Conservation (phyloP, 768 basidiomycete species). For the Kwoniella bestiolae region DNA sequence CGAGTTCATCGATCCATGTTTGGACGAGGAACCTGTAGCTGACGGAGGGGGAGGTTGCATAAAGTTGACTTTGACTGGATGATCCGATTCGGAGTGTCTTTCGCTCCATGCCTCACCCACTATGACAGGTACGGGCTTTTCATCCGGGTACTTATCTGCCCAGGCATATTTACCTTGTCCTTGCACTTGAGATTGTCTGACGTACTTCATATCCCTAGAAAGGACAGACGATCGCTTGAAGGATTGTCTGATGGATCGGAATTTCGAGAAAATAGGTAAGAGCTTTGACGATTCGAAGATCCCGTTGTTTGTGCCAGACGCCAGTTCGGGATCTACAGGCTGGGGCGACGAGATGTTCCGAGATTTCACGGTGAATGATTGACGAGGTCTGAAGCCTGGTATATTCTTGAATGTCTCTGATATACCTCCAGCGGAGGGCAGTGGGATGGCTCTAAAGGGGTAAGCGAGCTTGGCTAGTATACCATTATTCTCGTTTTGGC, state of each 20-base stretch:
- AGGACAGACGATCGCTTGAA: not conserved
- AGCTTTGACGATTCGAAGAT: not conserved
- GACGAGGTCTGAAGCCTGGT: not conserved
- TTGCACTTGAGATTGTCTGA: slow-evolving; percentile 7
- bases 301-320: not conserved
- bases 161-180: slow-evolving; percentile 2
- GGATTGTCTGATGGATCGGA: slow-evolving; percentile 11
- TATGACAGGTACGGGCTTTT: not conserved
- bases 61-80: slow-evolving; percentile 7
- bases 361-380: not conserved
- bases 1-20: not conserved
- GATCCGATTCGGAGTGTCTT: not conserved
- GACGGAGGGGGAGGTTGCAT: slow-evolving; percentile 5
- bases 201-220: not conserved
- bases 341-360: slow-evolving; percentile 2
- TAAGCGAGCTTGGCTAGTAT: not conserved
- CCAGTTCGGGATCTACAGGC: not conserved
- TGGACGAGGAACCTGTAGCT: not conserved
- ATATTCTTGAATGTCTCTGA: not conserved
- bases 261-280: slow-evolving; percentile 14
- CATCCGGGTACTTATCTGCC: slow-evolving; percentile 13
- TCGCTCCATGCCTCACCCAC: slow-evolving; percentile 4
- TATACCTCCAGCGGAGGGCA: not conserved
- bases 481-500: not conserved
- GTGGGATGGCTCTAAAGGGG: not conserved